A percentile compares a stretch with the other conserved stretches of the same genome.
phyloP scores from a whole-genome alignment of 768 basidiomycete genomes.

The Xerocomus brunneocitrinus region DNA sequence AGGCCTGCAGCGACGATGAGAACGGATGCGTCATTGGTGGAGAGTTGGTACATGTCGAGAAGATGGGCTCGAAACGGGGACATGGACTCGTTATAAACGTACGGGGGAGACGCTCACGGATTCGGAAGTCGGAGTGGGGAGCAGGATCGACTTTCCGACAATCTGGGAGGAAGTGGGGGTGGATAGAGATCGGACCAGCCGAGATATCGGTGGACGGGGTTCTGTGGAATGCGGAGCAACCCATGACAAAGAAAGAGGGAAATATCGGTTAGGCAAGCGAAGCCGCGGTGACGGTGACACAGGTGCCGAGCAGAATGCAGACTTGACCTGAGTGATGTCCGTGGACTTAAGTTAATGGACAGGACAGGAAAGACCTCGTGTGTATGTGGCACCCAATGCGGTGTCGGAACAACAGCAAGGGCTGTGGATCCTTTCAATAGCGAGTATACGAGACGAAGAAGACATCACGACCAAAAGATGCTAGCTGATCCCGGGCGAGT shows the following conservation, averaged over 20 bases:
- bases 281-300: constrained; percentile 35
- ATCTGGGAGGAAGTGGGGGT: constrained; percentile 25
- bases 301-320: constrained; percentile 31
- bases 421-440: constrained; percentile 18
- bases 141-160: constrained; percentile 36
- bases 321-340: constrained; percentile 31
- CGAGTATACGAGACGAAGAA: constrained; percentile 9
- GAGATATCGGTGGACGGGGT: constrained; percentile 18
- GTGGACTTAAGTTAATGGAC: constrained; percentile 38
- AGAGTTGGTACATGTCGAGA: constrained; percentile 17
- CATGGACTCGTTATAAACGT: constrained; percentile 21
- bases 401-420: constrained; percentile 26
- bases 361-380: constrained; percentile 34
- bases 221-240: constrained; percentile 25
- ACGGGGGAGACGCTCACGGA: constrained; percentile 25
- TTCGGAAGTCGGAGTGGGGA: constrained; percentile 27
- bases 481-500: constrained; percentile 13
- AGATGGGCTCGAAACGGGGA: constrained; percentile 17
- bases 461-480: constrained; percentile 4
- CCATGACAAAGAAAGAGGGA: constrained; percentile 30
- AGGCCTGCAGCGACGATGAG: constrained; percentile 21
- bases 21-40: constrained; percentile 18
- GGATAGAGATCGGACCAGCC: constrained; percentile 15
- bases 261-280: constrained; percentile 35
- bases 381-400: constrained; percentile 31